Base-by-base conservation (phyloP, 1,284 basidiomycete genomes). In the Rhodotorula sp. region DNA sequence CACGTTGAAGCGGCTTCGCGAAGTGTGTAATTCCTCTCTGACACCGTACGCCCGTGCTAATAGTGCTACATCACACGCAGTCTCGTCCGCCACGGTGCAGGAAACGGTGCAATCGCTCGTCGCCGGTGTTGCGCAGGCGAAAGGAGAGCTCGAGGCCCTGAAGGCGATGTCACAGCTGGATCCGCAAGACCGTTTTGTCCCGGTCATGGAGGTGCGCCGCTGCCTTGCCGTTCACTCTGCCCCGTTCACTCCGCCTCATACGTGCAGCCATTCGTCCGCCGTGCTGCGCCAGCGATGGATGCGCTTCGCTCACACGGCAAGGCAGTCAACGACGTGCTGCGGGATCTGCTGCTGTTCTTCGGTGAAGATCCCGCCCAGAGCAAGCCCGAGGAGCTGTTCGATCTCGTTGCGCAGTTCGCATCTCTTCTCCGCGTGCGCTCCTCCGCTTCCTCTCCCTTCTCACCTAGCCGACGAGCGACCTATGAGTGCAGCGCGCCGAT, bases 1-100 rank as follows among this genome's bases (percentile, higher is more conserved):
- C 89, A 89, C 78, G 79, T 96, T 5, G 91, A 95, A 80, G 87
- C 91, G 8, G 93, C 92, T 12, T 89, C 91, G 55, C 85, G 91
- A 79, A 84, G 92, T 91, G 76, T 78, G 86, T 66, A 53, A 25
- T 34, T 50, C 17, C 1, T 79, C 6, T 10, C 60, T 48, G 15
- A 37, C 39, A 2, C 41, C 12, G 62, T 41, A 53, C 27, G 27
- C 22, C 27, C 6, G 3, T 13, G 10, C 22, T 36, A 13, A 29
- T 21, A 25, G 2, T 9, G 5, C 37, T 50, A 27, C 19, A 27
- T 17, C 22, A n/a, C n/a, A 57, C 12, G 13, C 61, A 93, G 91
- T 92, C 3, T 91, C 91, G 34, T 84, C 90, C 10, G 86, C 89
- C 70, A 86, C 85, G 0, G 83, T 90, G 12, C 79, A 84, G 13